Base-by-base conservation (phyloP, 805 yeast species). In the Grigorovia transvaalensis region DNA sequence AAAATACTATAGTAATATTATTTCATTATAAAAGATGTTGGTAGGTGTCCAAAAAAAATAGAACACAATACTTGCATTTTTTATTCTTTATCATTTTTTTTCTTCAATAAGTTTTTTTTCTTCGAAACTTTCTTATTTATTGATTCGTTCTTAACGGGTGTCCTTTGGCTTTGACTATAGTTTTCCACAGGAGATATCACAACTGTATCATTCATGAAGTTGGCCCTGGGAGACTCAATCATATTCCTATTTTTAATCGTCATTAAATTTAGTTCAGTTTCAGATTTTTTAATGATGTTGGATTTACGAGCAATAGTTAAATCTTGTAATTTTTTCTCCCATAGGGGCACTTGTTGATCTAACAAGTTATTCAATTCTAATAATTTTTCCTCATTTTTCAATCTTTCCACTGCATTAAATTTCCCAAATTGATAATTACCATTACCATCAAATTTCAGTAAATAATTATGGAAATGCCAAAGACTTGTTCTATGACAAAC, bases 401-500 rank as follows among this genome's bases (percentile, higher is more conserved):
- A 75, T 59, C 96, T 77, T 65, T 79, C 75, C 33, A 76, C 76
- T 5, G 96, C 90, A 66, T 89, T 81, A 51, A 90, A 78, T 56
- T 76, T 75, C 5, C 74, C 73, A 63, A 80, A 80, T 18, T 75
- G 65, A 61, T 83, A 86, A 8, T 81, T 80, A 2, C 91, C 91
- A 61, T 80, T 78, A n/a, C 95, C 95, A 62, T 85, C 90, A 63
- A 90, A 88, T 66, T 88, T 89, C 57, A 90, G 73, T 52, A 90
- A 78, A 59, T 80, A 78, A 55, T 84, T 79, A 67, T 90, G 98
- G 73, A 88, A 90, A 66, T 86, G 86, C 96, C 96, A 90, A 56
- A 90, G 71, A 6, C 95, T 87, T 3, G 96, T 84, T 57, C 97
- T 75, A 68, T 90, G 98, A 48, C 96, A 93, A 9, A 90, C 97